phyloP scores from a whole-genome alignment of 2,329 filamentous ascomycete species.

The Dothidotthia symphoricarpi region DNA sequence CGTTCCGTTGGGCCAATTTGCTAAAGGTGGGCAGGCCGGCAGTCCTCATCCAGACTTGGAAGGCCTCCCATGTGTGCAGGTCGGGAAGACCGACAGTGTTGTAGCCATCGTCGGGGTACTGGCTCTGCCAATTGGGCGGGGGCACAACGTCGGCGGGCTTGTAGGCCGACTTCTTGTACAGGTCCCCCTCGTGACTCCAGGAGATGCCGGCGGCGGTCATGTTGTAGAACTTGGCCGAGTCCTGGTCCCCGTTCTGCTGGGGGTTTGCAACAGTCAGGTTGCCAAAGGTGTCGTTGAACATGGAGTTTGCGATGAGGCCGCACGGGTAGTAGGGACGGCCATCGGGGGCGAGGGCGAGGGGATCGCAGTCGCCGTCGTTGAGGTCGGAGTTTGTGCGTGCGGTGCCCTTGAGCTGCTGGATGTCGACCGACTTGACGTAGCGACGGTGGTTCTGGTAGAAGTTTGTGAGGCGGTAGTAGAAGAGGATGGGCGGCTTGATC shows the following conservation, averaged over 20 bases:
- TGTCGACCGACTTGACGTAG: constrained; percentile 87
- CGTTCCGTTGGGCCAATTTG: constrained; percentile 86
- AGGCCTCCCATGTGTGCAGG: constrained; percentile 72
- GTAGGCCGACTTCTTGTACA: constrained; percentile 74
- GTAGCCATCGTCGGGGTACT: constrained; percentile 68
- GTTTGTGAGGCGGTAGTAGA: constrained; percentile 95
- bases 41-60: constrained; percentile 99
- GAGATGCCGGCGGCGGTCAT: constrained; percentile 81
- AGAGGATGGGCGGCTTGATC: constrained; percentile 76
- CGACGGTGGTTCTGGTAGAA: constrained; percentile 99
- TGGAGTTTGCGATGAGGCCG: constrained; percentile 91
- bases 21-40: constrained; percentile 91
- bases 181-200: constrained; percentile 76
- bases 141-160: constrained; percentile 65
- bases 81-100: constrained; percentile 66
- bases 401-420: constrained; percentile 76
- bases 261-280: constrained; percentile 63
- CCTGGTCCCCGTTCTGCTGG: constrained; percentile 40
- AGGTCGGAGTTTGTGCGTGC: constrained; percentile 62
- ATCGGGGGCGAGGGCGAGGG: constrained; percentile 52
- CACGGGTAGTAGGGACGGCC: constrained; percentile 85
- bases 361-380: constrained; percentile 68
- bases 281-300: constrained; percentile 90
- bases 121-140: constrained; percentile 78
- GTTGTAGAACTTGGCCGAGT: constrained; percentile 55